phyloP scores from a whole-genome alignment of 306 rosid genomes.

The Vachellia collinsii region DNA sequence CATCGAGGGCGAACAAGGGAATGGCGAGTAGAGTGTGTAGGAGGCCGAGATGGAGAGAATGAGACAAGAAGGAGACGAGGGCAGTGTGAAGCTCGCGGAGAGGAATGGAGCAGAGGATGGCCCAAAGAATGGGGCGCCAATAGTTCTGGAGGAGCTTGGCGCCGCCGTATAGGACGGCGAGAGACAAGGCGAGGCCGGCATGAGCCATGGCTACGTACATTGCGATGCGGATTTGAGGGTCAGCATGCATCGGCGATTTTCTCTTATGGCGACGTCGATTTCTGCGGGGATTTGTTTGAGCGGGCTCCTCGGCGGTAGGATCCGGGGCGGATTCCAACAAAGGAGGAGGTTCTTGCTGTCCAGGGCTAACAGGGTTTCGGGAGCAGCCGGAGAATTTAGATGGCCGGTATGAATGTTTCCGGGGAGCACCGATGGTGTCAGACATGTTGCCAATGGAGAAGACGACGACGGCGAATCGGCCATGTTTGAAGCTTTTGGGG shows the following conservation, averaged over 20 bases:
- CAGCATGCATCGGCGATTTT: not conserved
- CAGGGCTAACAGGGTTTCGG: not conserved
- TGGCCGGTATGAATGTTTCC: not conserved
- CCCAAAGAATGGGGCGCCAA: conserved; percentile 12
- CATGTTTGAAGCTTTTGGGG: not conserved
- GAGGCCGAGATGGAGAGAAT: conserved; percentile 15
- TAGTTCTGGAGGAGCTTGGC: conserved; percentile 9
- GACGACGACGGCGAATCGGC: not conserved
- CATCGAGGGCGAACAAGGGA: not conserved
- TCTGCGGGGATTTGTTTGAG: not conserved
- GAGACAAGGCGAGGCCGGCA: conserved; percentile 4
- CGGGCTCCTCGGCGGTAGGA: not conserved
- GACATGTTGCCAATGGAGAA: not conserved
- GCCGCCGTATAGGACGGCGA: not conserved
- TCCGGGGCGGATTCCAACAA: not conserved
- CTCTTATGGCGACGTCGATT: conserved; percentile 7
- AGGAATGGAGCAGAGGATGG: conserved; percentile 20
- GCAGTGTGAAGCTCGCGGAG: conserved; percentile 13
- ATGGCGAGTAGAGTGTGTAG: not conserved
- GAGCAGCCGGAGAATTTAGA: not conserved
- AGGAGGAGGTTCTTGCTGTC: not conserved
- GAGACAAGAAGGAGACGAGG: conserved; percentile 5
- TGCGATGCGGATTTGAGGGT: conserved; percentile 10
- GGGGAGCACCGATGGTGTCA: not conserved
- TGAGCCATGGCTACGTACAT: conserved; percentile 23